Conservation (phyloP, 257 asterid species). For the Nicotiana knightiana region DNA sequence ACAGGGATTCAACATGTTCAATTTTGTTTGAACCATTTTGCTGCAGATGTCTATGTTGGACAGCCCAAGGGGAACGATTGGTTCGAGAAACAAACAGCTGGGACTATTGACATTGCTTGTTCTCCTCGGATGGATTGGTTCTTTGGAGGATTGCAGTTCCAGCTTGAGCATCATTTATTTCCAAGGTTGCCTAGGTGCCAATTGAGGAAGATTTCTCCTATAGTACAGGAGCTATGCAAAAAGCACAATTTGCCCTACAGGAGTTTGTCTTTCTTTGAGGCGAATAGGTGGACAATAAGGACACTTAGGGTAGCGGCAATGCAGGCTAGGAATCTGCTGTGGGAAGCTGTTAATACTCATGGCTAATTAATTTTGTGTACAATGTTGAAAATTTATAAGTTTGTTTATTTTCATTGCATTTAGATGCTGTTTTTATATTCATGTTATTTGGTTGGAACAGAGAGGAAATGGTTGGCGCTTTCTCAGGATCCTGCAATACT, state of each 20-base stretch:
- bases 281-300: constrained; percentile 54
- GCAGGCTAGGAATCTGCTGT: constrained; percentile 69
- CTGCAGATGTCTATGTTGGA: constrained; percentile 63
- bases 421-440: neutral
- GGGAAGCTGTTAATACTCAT: constrained; percentile 91
- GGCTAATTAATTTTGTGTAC: constrained; percentile 36
- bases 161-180: constrained; percentile 82
- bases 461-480: neutral
- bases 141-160: constrained; percentile 82
- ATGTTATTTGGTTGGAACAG: neutral
- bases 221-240: constrained; percentile 68
- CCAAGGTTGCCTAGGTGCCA: constrained; percentile 91
- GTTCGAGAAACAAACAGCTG: constrained; percentile 78
- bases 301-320: constrained; percentile 64
- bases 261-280: constrained; percentile 58
- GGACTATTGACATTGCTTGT: constrained; percentile 69
- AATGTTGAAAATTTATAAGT: neutral
- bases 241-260: constrained; percentile 68
- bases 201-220: constrained; percentile 60
- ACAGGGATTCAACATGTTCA: constrained; percentile 75
- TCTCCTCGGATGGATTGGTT: constrained; percentile 79
- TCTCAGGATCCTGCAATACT: neutral
- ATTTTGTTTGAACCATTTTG: constrained; percentile 80
- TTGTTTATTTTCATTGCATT: neutral
- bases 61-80: constrained; percentile 69